Base-by-base conservation (phyloP, 176 grass and related monocot genomes). In the Avena eriantha region DNA sequence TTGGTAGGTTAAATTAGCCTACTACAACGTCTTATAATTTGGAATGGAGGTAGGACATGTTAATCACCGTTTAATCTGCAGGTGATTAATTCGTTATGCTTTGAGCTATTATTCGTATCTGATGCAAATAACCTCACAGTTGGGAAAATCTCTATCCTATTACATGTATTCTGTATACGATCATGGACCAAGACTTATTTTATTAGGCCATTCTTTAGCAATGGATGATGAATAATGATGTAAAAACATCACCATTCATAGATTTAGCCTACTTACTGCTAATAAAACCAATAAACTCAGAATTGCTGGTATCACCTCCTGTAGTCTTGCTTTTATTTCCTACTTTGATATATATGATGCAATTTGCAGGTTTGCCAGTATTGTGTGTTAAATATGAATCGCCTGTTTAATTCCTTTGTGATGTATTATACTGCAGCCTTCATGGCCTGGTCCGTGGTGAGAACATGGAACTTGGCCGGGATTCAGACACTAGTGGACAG, bases 401-500 rank as follows among this genome's bases (percentile, higher is more conserved):
- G 12, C 53, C 77, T 61, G 12, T 85, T 85, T 80, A 88, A 85
- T 85, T 84, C 66, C 43, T 89, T 85, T 68, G 83, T 88, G 41
- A 34, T 93, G 39, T 91, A 73, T 74, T 69, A 12, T 81, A 54
- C 50, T 86, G 73, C 89, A 95, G 94, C 26, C 89, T 95, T 83
- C 94, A 95, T 91, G 94, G 94, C 46, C 89, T 95, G 78, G 56
- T 95, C 53, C 89, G 94, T 90, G 94, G 91, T 81, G 94, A 95
- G 89, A 91, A 95, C 79, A 89, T 95, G 94, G 94, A 95, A 81
- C 94, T 95, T 89, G 94, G 94, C 34, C 89, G 94, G 65, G 94
- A 95, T 93, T 95, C 94, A 67, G 91, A 95, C 82, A 95, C 94
- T 24, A 91, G 94, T 91, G 94, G 94, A 46, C 94, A 93, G 94